Evolutionary conservation across 768 basidiomycete species (phyloP).

Genomic region (Psilocybe cubensis): DNA sequence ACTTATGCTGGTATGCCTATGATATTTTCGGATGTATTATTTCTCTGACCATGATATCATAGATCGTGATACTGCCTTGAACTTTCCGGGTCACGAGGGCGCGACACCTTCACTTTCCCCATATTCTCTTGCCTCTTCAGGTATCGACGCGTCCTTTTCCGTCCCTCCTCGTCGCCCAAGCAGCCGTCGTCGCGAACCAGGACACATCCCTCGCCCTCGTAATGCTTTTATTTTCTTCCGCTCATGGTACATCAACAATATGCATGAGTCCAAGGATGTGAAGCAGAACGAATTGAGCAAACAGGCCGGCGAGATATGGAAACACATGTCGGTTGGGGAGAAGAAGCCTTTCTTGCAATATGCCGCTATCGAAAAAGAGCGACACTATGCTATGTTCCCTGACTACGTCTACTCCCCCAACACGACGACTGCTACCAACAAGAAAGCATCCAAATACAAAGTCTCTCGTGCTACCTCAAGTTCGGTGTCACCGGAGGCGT

Average conservation of each 20-base stretch:
- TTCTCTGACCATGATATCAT: no score
- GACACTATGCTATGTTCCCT: constrained; percentile 49
- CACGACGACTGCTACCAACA: no score
- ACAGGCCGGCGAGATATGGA: constrained; percentile 66
- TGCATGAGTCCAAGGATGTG: constrained; percentile 3
- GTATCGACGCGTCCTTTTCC: background rate
- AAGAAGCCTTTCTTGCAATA: constrained; percentile 38
- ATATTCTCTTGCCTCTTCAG: no score
- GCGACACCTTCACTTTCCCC: no score
- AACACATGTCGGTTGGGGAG: constrained; percentile 39
- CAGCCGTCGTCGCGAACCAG: background rate
- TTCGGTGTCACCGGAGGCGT: no score
- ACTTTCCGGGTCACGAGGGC: no score
- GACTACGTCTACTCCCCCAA: constrained; percentile 44
- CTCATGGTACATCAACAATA: constrained; percentile 38
- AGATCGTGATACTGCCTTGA: no score
- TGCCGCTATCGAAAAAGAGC: constrained; percentile 44
- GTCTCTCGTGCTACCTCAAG: no score
- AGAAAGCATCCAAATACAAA: no score
- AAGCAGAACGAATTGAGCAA: constrained; percentile 53
- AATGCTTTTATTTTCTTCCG: constrained; percentile 65
- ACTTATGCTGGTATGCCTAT: no score
- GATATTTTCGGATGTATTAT: no score
- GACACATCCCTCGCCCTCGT: constrained; percentile 49
- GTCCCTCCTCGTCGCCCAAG: background rate